Percentiles rank a stretch among this genome's conserved stretches.
These are phyloP conservation scores for Dendrocalamus latiflorus DNA, from an alignment of 202 grass and related monocot genomes.

Conservation along the genomic window DNA sequence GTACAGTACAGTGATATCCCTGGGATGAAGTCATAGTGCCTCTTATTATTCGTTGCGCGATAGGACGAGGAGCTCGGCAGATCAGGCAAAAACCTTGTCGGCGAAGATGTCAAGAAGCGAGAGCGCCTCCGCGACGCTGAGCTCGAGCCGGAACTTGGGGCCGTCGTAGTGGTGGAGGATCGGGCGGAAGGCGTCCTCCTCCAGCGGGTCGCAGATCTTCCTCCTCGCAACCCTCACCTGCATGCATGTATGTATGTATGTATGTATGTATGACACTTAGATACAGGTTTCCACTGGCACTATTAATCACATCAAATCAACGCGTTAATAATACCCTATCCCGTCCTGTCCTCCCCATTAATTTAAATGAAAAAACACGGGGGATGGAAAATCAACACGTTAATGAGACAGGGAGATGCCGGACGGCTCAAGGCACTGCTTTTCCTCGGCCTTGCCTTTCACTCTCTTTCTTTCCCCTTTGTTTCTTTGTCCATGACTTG, in stretches of 20 bases:
- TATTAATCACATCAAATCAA: not conserved
- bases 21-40: no score
- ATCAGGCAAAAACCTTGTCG: slow-evolving; percentile 55
- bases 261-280: no score
- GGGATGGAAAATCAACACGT: not conserved
- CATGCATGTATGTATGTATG: no score
- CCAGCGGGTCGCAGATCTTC: slow-evolving; percentile 73
- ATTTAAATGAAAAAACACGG: no score
- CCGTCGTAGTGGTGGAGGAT: slow-evolving; percentile 98
- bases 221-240: slow-evolving; percentile 75
- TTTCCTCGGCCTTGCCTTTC: no score
- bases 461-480: no score
- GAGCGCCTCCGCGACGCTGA: slow-evolving; percentile 74
- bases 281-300: no score
- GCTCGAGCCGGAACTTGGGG: slow-evolving; percentile 86
- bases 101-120: slow-evolving; percentile 82
- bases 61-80: no score
- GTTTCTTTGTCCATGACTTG: not conserved
- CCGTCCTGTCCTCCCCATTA: no score
- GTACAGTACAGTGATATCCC: no score
- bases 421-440: not conserved
- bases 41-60: no score
- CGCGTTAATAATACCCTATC: no score
- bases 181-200: slow-evolving; percentile 91
- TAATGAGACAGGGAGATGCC: not conserved